Conservation (phyloP, 2,329 filamentous ascomycete species). For the Alternaria longipes region DNA sequence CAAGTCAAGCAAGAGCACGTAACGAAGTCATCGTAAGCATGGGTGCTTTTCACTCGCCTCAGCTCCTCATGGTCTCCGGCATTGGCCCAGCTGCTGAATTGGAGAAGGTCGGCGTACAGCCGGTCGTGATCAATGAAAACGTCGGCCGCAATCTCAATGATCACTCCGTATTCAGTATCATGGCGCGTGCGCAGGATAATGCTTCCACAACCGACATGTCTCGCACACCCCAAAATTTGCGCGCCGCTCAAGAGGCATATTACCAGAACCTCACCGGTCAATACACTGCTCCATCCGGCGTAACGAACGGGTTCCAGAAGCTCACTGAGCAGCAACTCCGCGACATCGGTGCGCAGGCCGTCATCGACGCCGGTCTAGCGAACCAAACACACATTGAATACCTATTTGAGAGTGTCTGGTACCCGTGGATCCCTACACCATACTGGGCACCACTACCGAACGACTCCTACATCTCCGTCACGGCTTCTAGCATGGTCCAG, state of each 20-base stretch:
- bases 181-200: slow-evolving; percentile 32
- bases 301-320: slow-evolving; percentile 45
- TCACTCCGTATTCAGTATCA: slow-evolving; percentile 39
- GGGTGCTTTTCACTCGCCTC: slow-evolving; percentile 49
- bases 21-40: slow-evolving; percentile 44
- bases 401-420: slow-evolving; percentile 36
- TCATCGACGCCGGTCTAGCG: slow-evolving; percentile 26
- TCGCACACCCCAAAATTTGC: slow-evolving; percentile 31
- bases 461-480: slow-evolving; percentile 48
- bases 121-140: slow-evolving; percentile 42
- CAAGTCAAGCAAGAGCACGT: slow-evolving; percentile 38
- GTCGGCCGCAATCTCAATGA: slow-evolving; percentile 41
- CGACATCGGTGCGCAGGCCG: slow-evolving; percentile 29
- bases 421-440: slow-evolving; percentile 37
- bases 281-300: slow-evolving; percentile 43
- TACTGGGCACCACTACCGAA: slow-evolving; percentile 45
- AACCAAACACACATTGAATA: slow-evolving; percentile 45
- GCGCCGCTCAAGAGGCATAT: slow-evolving; percentile 37
- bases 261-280: slow-evolving; percentile 41
- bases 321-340: slow-evolving; percentile 26
- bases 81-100: slow-evolving; percentile 44
- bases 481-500: slow-evolving; percentile 34
- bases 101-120: slow-evolving; percentile 32
- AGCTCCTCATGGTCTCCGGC: slow-evolving; percentile 52
- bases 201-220: slow-evolving; percentile 38